A percentile compares a stretch with the other conserved stretches of the same genome.
phyloP scores from a whole-genome alignment of 495 filamentous ascomycete species.

The Talaromyces trachyspermus region DNA sequence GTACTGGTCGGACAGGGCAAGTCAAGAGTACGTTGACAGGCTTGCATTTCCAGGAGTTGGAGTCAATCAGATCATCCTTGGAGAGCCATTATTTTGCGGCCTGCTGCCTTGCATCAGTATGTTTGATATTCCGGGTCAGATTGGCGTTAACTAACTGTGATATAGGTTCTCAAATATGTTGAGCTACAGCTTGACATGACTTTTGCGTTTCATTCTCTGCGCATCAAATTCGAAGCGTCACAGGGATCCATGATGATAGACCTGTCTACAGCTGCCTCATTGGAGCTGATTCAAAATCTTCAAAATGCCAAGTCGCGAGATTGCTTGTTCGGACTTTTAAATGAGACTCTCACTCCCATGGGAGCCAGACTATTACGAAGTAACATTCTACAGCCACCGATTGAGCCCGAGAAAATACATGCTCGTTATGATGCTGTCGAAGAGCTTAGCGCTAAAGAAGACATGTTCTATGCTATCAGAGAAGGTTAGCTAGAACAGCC shows the following conservation, averaged over 20 bases:
- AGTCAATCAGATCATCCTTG: constrained; percentile 69
- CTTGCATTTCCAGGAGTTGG: constrained; percentile 70
- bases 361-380: constrained; percentile 72
- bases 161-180: constrained; percentile 72
- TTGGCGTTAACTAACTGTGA: constrained; percentile 14
- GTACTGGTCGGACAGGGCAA: constrained; percentile 80
- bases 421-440: constrained; percentile 76
- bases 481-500: constrained; percentile 35
- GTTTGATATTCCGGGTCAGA: constrained; percentile 17
- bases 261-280: constrained; percentile 68
- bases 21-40: constrained; percentile 70
- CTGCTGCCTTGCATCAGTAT: constrained; percentile 81
- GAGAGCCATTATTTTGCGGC: constrained; percentile 83
- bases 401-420: constrained; percentile 51
- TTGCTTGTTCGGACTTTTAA: constrained; percentile 76
- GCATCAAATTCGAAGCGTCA: constrained; percentile 80
- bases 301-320: constrained; percentile 66
- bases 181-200: constrained; percentile 56
- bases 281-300: constrained; percentile 87
- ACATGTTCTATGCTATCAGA: constrained; percentile 75
- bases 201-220: constrained; percentile 70
- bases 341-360: constrained; percentile 82
- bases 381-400: constrained; percentile 87
- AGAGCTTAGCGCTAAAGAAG: constrained; percentile 74
- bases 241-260: constrained; percentile 95